Evolutionary conservation across 140 eudicot genomes (phyloP), one percentile per base, ranked within the genome.

Genomic region (Bidens hawaiensis): DNA sequence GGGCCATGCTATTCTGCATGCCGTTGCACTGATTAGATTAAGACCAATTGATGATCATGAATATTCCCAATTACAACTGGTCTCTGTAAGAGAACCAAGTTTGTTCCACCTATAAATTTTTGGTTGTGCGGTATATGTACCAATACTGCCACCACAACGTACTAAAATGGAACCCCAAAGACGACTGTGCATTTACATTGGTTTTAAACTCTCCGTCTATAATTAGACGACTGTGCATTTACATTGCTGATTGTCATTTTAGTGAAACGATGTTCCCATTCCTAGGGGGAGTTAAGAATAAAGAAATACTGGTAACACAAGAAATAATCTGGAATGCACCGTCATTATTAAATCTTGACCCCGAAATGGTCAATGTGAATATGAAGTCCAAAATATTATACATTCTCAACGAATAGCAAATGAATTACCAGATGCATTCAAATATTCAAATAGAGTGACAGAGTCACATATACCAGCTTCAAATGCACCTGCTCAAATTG

Each of bases 1-100:
- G 27, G 56, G 27, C 7, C 26, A 49, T 49, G 56, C 56, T 49
- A 49, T 49, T 17, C 7, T 49, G 13, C 56, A 49, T 49, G 56
- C 56, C 19, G 56, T 14, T 49, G 27, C 56, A 17, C 56, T 49
- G 26, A 49, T 49, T 19, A 49, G 56, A 49, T 49, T 49, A 49
- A 18, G 56, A 5, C 56, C 56, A 18, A 4, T 2, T 49, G 26
- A 12, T 4, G 2, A 19, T 0, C 26, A 49, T 49, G 19, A 17
- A 21, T 6, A 49, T 13, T 24, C 33, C 26, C 34, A 33, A 22
- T 24, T 52, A 23, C 56, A 21, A 49, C 10, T 49, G 14, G 56
- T 21, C 6, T 49, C 56, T 11, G 27, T 0, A 17, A 49, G 56
- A 49, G 56, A 21, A 49, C 56, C 56, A 49, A 49, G 5, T 49